phyloP scores from a whole-genome alignment of 73 alveolate genomes.

The Uronychia setigera region DNA sequence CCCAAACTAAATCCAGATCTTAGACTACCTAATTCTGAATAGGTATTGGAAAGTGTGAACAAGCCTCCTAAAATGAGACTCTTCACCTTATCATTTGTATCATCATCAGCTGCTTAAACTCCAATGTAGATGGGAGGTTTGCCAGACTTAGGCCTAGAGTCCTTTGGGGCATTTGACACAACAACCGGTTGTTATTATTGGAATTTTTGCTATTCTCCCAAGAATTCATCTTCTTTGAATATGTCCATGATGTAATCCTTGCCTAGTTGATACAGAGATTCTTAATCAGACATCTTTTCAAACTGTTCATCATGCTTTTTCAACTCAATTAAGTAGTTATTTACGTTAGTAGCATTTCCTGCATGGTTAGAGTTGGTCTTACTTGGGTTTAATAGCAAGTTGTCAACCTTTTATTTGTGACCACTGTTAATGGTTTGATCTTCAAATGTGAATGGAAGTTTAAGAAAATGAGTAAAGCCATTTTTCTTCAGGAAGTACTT shows the following conservation, averaged over 20 bases:
- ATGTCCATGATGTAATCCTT: too few species aligned
- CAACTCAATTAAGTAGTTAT: neutral
- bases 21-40: too few species aligned
- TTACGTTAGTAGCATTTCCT: too few species aligned
- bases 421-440: neutral
- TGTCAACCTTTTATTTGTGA: too few species aligned
- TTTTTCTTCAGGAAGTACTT: neutral
- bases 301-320: neutral
- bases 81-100: neutral
- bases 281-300: neutral
- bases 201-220: too few species aligned
- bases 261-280: too few species aligned
- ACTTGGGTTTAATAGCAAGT: neutral
- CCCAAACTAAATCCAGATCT: too few species aligned
- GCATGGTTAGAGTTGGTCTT: neutral
- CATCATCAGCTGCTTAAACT: neutral
- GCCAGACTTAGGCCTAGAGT: neutral
- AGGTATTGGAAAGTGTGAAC: too few species aligned
- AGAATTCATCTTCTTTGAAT: too few species aligned
- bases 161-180: too few species aligned
- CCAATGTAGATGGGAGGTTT: neutral
- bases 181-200: too few species aligned
- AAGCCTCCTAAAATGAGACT: neutral
- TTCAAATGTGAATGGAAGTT: conserved; percentile 10
- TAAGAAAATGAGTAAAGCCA: neutral